Percentiles rank a stretch among this genome's conserved stretches.
Conservation (phyloP, 2,329 filamentous ascomycete genomes). For the Seiridium cupressi region DNA sequence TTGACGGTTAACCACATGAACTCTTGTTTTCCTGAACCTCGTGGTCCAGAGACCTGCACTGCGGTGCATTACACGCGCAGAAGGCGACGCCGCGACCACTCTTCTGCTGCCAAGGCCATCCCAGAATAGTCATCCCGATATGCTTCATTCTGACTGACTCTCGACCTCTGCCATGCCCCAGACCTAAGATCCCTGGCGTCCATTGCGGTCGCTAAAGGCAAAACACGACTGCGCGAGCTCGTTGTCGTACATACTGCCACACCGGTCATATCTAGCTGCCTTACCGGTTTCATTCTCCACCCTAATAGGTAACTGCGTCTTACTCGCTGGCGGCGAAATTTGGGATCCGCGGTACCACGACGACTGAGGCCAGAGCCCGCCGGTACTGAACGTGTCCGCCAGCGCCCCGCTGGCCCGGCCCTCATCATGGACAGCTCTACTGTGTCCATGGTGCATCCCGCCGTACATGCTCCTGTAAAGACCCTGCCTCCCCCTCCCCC, state of each 20-base stretch:
- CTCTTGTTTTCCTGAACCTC: background rate
- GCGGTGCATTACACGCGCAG: background rate
- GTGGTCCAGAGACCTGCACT: background rate
- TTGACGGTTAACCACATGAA: background rate
- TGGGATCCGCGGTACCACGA: background rate
- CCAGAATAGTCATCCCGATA: conserved; percentile 2
- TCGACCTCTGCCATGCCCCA: background rate
- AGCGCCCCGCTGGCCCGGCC: background rate
- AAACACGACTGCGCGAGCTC: background rate
- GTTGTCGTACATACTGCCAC: background rate
- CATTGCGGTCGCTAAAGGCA: background rate
- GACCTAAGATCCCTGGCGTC: background rate
- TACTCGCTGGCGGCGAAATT: conserved; percentile 1
- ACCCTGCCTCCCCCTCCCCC: background rate
- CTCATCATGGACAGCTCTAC: background rate
- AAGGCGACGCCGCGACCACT: background rate
- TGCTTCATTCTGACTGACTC: background rate
- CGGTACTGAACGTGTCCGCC: background rate
- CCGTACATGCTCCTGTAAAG: conserved; percentile 1
- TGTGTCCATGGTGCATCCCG: background rate
- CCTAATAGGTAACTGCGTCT: background rate
- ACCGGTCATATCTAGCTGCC: background rate
- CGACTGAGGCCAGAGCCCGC: background rate
- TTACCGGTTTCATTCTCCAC: background rate
- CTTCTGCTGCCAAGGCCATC: background rate